Evolutionary conservation across 331 rosid genomes (phyloP), one percentile per base, ranked within the genome.

Genomic region (Stylosanthes scabra): DNA sequence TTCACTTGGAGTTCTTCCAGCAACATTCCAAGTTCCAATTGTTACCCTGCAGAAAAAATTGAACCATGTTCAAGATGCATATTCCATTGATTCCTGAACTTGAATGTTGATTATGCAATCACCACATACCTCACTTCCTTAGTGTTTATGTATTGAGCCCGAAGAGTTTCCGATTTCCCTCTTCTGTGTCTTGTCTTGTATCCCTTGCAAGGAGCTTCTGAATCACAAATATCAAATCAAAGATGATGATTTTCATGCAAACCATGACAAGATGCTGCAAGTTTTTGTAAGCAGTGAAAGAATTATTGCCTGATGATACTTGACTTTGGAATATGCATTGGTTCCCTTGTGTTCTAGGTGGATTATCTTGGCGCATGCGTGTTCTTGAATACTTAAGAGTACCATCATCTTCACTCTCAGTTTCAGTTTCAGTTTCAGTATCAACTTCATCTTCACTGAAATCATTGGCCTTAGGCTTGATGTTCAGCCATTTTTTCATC

Each of bases 321-420:
- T 78, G 85, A 74, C 40, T 78, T 50, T 83, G 46, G 79, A 71
- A 80, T 67, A 28, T 68, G 61, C 89, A 82, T n/a, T 80, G 90
- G 69, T 59, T 74, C 88, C 83, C 74, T 69, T 83, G 84, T 28
- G 76, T 63, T 72, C 85, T 67, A 68, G 61, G 60, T 54, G 86
- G 76, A 70, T 62, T 82, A 59, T 84, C 89, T 77, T 79, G 83
- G 54, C 55, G 58, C 58, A 10, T 9, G n/a, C 76, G 63, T 78
- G 58, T 44, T 85, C 88, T 88, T 59, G 82, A 79, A 54, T 66
- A 81, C 69, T 77, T 84, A 50, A 31, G 16, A 67, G 96, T 88
- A 91, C 98, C 90, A 77, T 94, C 98, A 70, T 91, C 96, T 86
- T 94, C 98, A 78, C 93, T 95, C 80, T 94, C 99, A 8, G 96